phyloP scores from a whole-genome alignment of 352 stramenopile species.

The Globisporangium yorkense region DNA sequence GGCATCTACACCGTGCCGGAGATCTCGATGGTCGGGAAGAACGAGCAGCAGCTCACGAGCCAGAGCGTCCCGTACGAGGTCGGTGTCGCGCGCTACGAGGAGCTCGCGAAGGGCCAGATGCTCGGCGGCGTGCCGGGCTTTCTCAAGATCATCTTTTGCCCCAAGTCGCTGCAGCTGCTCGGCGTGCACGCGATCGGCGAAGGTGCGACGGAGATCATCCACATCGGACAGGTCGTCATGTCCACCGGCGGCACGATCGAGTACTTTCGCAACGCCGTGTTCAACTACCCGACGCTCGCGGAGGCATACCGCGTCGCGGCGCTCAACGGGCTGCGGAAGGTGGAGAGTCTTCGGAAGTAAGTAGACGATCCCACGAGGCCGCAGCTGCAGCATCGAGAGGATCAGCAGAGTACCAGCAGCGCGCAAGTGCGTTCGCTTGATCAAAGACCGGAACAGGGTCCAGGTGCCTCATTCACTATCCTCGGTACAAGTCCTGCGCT shows the following conservation, averaged over 20 bases:
- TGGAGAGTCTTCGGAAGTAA: constrained; percentile 45
- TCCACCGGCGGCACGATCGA: constrained; percentile 78
- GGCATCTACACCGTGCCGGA: constrained; percentile 87
- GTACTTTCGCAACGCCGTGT: constrained; percentile 89
- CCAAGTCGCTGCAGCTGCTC: constrained; percentile 61
- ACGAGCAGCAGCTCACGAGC: constrained; percentile 80
- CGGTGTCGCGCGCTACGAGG: constrained; percentile 72
- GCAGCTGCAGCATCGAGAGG: too few species aligned
- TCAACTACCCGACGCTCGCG: constrained; percentile 90
- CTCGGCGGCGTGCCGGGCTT: constrained; percentile 70
- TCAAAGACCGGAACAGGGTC: too few species aligned
- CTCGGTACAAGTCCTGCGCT: too few species aligned
- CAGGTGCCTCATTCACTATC: too few species aligned
- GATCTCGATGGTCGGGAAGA: constrained; percentile 89
- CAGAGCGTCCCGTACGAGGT: constrained; percentile 75
- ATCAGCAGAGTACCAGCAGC: too few species aligned
- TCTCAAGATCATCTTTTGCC: constrained; percentile 86
- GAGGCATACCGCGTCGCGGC: constrained; percentile 83
- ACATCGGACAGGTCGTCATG: constrained; percentile 87
- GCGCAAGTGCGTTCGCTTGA: too few species aligned
- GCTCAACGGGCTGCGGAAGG: constrained; percentile 68
- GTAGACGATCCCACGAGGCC: background rate
- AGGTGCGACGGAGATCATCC: constrained; percentile 86
- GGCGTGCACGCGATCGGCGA: constrained; percentile 83
- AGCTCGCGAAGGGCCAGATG: constrained; percentile 85